Base-by-base conservation (phyloP, 768 basidiomycete species). In the Trametes sanguinea region DNA sequence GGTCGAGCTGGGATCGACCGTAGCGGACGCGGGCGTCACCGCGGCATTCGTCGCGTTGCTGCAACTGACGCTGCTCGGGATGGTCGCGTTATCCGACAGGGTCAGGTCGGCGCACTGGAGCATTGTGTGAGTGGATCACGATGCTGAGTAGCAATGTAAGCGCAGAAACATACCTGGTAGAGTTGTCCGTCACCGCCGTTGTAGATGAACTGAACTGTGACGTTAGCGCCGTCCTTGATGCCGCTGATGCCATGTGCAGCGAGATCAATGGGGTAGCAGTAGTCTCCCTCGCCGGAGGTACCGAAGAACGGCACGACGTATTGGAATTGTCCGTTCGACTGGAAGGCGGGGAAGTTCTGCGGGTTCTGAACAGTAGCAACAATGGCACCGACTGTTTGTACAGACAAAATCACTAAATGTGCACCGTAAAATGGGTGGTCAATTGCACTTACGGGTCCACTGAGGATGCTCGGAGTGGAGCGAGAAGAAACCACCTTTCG, bases 31-130 rank as follows among this genome's bases (percentile, higher is more conserved):
- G 9, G 63, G 61, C 1, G 66, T 69, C 39, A 45, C 53, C 4
- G 61, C 67, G 3, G 52, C 61, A 29, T 65, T 62, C 2, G 67
- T 74, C 35, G 74, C 65, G 54, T 76, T 79, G 14, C 73, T 54
- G 70, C 80, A 80, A 14, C 69, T 33, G 17, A 74, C 69, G 57
- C 76, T 80, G 37, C 80, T 75, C 1, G 85, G 79, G 35, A 85
- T 75, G 16, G 77, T 80, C 64, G 78, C 78, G 68, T 72, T 80
- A 17, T 76, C 80, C 44, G 85, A 81, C 35, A 95, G 76, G 17
- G 87, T 86, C 67, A 95, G 72, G 74, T 95, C 94, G 40, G 93
- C 82, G 70, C 92, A 95, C 89, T 94, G 68, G 6, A 33, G 5
- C 10, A 43, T 13, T 4, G n/a, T 10, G 3, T 11, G 13, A 42